A percentile compares a stretch with the other conserved stretches of the same genome.
phyloP scores from a whole-genome alignment of 352 stramenopile species.

The Globisporangium paroecandrum region DNA sequence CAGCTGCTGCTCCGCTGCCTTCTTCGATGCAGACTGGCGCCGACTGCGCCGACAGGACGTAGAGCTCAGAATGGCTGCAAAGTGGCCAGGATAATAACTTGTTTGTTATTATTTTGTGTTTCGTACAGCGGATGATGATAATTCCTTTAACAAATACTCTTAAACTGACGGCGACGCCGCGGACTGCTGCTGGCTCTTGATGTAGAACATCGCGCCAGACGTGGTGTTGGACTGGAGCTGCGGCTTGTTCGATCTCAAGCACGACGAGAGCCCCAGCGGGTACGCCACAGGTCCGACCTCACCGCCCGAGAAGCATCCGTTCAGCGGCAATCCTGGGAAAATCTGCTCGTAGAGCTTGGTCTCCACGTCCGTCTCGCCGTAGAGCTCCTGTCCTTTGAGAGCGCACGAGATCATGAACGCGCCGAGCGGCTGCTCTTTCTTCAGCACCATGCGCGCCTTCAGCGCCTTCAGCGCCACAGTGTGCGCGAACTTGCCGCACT shows the following conservation, averaged over 20 bases:
- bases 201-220: conserved; percentile 40
- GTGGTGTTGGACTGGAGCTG: conserved; percentile 46
- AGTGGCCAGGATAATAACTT: not conserved
- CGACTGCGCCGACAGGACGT: too few species aligned
- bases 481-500: conserved; percentile 20
- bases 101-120: not conserved
- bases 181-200: conserved; percentile 13
- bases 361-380: conserved; percentile 22
- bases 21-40: too few species aligned
- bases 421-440: conserved; percentile 23
- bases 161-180: not conserved
- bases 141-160: not conserved
- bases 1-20: too few species aligned
- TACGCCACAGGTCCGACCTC: conserved; percentile 37
- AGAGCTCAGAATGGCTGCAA: not conserved
- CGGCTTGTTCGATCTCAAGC: conserved; percentile 5
- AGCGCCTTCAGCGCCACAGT: conserved; percentile 16
- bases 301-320: conserved; percentile 33
- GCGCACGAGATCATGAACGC: conserved; percentile 31
- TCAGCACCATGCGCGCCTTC: conserved; percentile 4
- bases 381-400: conserved; percentile 29
- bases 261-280: conserved; percentile 16
- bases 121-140: not conserved
- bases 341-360: conserved; percentile 19
- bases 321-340: conserved; percentile 26